Conservation (phyloP, 2,329 filamentous ascomycete genomes). For the Escovopsis weberi region DNA sequence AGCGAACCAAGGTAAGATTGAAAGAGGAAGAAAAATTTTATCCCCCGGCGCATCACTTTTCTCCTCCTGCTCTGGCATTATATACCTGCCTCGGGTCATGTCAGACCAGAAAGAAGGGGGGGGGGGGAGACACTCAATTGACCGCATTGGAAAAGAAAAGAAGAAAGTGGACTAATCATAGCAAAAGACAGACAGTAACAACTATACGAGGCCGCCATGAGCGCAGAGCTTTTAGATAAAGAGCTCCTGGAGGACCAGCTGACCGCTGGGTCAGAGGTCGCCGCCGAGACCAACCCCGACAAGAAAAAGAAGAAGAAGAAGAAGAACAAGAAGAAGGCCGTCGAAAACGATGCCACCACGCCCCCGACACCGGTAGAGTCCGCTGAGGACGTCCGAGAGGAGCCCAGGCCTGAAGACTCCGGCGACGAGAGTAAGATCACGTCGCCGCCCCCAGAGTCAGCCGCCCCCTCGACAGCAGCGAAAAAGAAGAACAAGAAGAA, state of each 20-base stretch:
- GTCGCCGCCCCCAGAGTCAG: slow-evolving; percentile 4
- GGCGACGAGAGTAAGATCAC: slow-evolving; percentile 5
- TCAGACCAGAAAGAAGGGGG: too few species aligned
- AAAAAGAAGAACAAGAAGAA: slow-evolving; percentile 7
- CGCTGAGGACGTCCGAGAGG: not conserved
- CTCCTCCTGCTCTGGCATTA: not conserved
- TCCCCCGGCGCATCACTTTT: not conserved
- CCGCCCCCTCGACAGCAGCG: slow-evolving; percentile 1
- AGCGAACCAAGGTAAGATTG: not conserved
- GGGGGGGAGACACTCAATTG: too few species aligned
- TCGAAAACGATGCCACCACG: slow-evolving; percentile 4
- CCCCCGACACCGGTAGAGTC: not conserved
- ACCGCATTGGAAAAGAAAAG: too few species aligned
- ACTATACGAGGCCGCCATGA: slow-evolving; percentile 1
- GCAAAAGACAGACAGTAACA: not conserved
- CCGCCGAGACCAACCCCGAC: slow-evolving; percentile 6
- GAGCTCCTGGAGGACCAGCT: not conserved
- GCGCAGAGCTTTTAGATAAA: slow-evolving; percentile 3
- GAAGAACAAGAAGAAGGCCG: slow-evolving; percentile 8
- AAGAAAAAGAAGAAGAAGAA: slow-evolving; percentile 11
- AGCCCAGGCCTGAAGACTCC: not conserved
- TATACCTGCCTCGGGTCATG: too few species aligned
- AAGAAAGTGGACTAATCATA: not conserved
- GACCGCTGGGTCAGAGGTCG: slow-evolving; percentile 3
- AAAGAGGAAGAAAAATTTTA: too few species aligned